A percentile compares a stretch with the other conserved stretches of the same genome.
These are phyloP conservation scores for Fusarium sp. DNA, from an alignment of 2,329 filamentous ascomycete species.

Conservation along the genomic window DNA sequence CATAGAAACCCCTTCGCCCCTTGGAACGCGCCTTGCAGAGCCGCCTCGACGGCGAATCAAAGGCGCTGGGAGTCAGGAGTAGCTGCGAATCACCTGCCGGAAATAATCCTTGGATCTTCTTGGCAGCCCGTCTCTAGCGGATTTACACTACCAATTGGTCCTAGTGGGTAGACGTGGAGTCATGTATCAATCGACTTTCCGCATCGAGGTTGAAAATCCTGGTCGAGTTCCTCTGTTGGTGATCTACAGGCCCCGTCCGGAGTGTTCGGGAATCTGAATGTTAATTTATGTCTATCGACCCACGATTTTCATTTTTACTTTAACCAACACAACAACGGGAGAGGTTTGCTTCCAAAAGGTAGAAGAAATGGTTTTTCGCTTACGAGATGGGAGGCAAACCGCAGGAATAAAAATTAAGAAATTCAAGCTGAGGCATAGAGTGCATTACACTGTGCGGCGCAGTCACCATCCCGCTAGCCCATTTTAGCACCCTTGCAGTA, in stretches of 20 bases:
- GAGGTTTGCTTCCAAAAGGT: background rate
- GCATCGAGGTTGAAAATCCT: background rate
- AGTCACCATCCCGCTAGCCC: background rate
- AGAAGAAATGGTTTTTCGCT: background rate
- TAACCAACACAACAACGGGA: background rate
- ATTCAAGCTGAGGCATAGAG: background rate
- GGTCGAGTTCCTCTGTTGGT: background rate
- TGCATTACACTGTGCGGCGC: background rate
- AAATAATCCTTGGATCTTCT: background rate
- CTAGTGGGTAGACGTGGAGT: background rate
- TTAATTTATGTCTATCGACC: background rate
- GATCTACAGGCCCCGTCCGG: constrained; percentile 9
- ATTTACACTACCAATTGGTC: background rate
- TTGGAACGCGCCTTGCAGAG: background rate
- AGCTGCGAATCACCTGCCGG: background rate
- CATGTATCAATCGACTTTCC: background rate
- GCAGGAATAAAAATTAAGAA: background rate
- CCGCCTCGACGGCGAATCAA: background rate
- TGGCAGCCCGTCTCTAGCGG: background rate
- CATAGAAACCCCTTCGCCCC: background rate
- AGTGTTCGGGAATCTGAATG: constrained; percentile 1
- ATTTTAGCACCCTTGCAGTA: background rate
- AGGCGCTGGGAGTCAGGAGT: background rate
- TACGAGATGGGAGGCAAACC: fast-evolving
- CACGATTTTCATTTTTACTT: background rate